Conservation (phyloP, 306 rosid genomes). For the Dryas alaskensis region DNA sequence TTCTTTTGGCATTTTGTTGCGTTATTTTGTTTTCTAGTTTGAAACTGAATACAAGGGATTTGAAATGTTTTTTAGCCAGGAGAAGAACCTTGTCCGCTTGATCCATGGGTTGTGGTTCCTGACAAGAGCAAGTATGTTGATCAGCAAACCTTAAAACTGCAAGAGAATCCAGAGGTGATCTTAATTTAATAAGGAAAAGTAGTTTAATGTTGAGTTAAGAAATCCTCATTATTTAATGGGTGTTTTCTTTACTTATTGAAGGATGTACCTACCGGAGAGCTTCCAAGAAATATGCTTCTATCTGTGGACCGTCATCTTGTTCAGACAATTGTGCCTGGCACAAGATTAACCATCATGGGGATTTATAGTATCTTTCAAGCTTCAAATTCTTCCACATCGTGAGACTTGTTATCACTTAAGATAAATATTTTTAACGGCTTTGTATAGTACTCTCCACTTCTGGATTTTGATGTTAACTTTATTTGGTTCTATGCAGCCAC, state of each 20-base stretch:
- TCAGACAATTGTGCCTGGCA: slow-evolving; percentile 93
- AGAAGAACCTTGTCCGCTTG: slow-evolving; percentile 94
- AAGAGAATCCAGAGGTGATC: slow-evolving; percentile 93
- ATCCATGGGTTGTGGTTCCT: slow-evolving; percentile 96
- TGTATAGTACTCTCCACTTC: not conserved
- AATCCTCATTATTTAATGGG: slow-evolving; percentile 13
- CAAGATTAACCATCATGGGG: slow-evolving; percentile 90
- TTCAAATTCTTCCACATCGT: slow-evolving; percentile 74
- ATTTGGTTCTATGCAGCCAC: slow-evolving; percentile 49
- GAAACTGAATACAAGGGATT: slow-evolving; percentile 13
- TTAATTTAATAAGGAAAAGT: not conserved
- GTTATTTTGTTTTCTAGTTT: slow-evolving; percentile 1
- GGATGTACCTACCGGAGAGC: slow-evolving; percentile 99
- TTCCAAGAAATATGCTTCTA: slow-evolving; percentile 92
- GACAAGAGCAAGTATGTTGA: slow-evolving; percentile 92
- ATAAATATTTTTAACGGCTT: slow-evolving; percentile 8
- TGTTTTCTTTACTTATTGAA: slow-evolving; percentile 40
- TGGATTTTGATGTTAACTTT: slow-evolving; percentile 10
- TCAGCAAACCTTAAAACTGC: slow-evolving; percentile 92
- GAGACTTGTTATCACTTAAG: slow-evolving; percentile 27
- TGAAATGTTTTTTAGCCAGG: slow-evolving; percentile 56
- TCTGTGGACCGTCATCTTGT: slow-evolving; percentile 97
- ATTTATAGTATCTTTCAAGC: slow-evolving; percentile 93
- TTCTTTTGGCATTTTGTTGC: slow-evolving; percentile 1
- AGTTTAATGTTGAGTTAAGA: not conserved